Evolutionary conservation across 768 basidiomycete genomes (phyloP).

Genomic region (Hericium coralloides): DNA sequence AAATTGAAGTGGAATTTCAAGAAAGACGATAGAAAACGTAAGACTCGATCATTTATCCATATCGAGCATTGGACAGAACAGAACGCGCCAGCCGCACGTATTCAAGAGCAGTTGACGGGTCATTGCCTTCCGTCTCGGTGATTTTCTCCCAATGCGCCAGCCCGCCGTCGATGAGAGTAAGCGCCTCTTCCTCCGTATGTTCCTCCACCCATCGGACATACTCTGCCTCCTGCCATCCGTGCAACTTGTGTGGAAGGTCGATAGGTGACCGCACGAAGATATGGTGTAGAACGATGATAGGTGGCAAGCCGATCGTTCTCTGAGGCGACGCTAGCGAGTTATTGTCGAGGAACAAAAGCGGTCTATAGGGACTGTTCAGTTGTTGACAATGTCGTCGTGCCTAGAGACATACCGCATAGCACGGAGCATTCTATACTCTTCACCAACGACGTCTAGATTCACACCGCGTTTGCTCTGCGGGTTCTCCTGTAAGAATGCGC

Average conservation of each 20-base stretch:
- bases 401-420: conserved; percentile 62
- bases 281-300: conserved; percentile 85
- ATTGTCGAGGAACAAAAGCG: conserved; percentile 84
- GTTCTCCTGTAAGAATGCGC: conserved; percentile 61
- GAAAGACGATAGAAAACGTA: too few relatives aligned
- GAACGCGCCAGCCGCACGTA: conserved; percentile 60
- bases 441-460: conserved; percentile 68
- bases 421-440: conserved; percentile 79
- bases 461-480: conserved; percentile 45
- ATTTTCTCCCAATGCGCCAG: conserved; percentile 73
- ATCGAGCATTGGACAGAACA: conserved; percentile 43
- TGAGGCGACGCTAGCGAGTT: conserved; percentile 51
- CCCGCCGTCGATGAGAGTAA: conserved; percentile 73
- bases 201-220: conserved; percentile 96
- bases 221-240: conserved; percentile 93
- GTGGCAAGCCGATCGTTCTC: conserved; percentile 70
- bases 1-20: too few relatives aligned
- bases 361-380: conserved; percentile 34
- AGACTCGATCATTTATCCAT: too few relatives aligned
- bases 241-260: conserved; percentile 78
- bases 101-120: conserved; percentile 38
- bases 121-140: conserved; percentile 46
- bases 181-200: conserved; percentile 73
- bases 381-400: neutral
- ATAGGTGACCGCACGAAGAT: conserved; percentile 84